These are phyloP conservation scores for Zelopaecilomyces penicillatus DNA, from an alignment of 2,329 filamentous ascomycete species.

Conservation along the genomic window DNA sequence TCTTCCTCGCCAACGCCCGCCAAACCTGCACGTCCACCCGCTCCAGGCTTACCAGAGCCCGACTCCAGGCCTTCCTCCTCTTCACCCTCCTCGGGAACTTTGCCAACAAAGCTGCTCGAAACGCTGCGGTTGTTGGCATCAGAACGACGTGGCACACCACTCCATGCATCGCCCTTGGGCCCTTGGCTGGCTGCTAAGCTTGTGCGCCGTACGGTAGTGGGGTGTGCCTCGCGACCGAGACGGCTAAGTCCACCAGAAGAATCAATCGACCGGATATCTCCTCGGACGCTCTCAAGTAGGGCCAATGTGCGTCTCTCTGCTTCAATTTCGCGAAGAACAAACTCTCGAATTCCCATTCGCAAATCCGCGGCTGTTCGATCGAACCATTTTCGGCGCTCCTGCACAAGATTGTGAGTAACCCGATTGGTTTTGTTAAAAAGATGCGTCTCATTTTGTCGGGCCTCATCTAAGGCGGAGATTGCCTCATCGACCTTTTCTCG, in stretches of 20 bases:
- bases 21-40: conserved; percentile 38
- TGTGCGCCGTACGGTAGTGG: conserved; percentile 56
- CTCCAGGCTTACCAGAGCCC: conserved; percentile 28
- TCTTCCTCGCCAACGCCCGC: conserved; percentile 63
- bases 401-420: conserved; percentile 80
- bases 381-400: conserved; percentile 89
- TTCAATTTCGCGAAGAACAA: conserved; percentile 90
- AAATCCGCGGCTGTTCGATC: conserved; percentile 77
- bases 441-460: conserved; percentile 70
- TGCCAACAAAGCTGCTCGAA: conserved; percentile 62
- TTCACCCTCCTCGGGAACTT: conserved; percentile 53
- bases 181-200: conserved; percentile 84
- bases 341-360: conserved; percentile 76
- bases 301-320: conserved; percentile 86
- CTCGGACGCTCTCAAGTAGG: conserved; percentile 84
- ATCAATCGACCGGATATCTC: conserved; percentile 90
- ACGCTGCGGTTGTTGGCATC: conserved; percentile 72
- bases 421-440: conserved; percentile 78
- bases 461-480: conserved; percentile 84
- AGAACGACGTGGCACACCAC: conserved; percentile 75
- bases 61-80: conserved; percentile 32
- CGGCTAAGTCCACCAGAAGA: conserved; percentile 81
- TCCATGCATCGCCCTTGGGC: conserved; percentile 97
- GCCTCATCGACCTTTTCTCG: conserved; percentile 97
- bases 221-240: conserved; percentile 81